Conservation (phyloP, 768 basidiomycete species). For the Boletus rubescentipes region DNA sequence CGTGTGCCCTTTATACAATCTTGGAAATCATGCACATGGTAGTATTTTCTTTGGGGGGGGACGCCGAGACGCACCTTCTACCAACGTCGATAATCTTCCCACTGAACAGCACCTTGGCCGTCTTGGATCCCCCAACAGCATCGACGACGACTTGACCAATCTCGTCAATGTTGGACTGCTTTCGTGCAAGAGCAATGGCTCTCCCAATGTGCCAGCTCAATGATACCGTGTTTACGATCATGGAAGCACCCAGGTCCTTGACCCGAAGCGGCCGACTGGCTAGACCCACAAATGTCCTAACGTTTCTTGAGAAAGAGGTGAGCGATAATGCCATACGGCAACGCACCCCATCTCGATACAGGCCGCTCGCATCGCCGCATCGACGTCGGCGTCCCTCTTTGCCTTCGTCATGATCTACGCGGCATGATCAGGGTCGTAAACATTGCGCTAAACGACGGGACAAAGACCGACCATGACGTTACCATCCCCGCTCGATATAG, state of each 20-base stretch:
- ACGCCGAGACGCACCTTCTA: conserved; percentile 25
- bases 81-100: conserved; percentile 61
- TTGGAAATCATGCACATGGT: not conserved
- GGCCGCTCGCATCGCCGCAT: conserved; percentile 44
- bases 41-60: not conserved
- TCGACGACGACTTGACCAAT: conserved; percentile 36
- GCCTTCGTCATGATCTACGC: conserved; percentile 42
- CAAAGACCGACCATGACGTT: conserved; percentile 31
- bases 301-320: not conserved
- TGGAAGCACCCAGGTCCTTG: conserved; percentile 35
- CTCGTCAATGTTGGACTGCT: conserved; percentile 42
- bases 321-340: not conserved
- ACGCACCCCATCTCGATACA: conserved; percentile 51
- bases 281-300: conserved; percentile 44
- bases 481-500: conserved; percentile 39
- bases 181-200: conserved; percentile 52
- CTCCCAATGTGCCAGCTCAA: conserved; percentile 64
- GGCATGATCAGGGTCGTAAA: conserved; percentile 15
- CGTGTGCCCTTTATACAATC: conserved; percentile 39
- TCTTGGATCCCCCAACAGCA: conserved; percentile 35
- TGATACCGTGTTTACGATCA: conserved; percentile 54
- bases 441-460: not conserved
- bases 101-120: conserved; percentile 46
- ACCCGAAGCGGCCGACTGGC: conserved; percentile 42
- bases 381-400: conserved; percentile 43